These are phyloP conservation scores for Pythium rishiriense DNA, from an alignment of 352 stramenopile species.

Conservation along the genomic window DNA sequence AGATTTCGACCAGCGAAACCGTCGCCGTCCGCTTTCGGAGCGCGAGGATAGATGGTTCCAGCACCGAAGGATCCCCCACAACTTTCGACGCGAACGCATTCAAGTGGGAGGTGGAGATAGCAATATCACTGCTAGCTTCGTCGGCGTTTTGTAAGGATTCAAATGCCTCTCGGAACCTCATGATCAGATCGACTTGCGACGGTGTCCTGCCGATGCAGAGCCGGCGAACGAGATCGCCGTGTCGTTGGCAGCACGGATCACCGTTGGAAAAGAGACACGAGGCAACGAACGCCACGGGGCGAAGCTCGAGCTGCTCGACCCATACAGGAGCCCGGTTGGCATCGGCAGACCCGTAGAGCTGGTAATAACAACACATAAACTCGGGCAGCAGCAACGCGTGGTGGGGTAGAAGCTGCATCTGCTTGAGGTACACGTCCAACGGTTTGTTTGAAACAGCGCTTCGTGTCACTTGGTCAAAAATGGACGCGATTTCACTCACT, in stretches of 20 bases:
- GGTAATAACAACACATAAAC: slow-evolving; percentile 71
- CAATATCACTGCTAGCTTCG: not conserved
- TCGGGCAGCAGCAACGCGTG: slow-evolving; percentile 56
- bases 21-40: slow-evolving; percentile 47
- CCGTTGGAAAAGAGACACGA: slow-evolving; percentile 72
- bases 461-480: slow-evolving; percentile 47
- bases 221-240: slow-evolving; percentile 58
- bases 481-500: slow-evolving; percentile 37
- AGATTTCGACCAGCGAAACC: slow-evolving; percentile 64
- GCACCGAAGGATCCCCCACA: slow-evolving; percentile 34
- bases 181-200: slow-evolving; percentile 55
- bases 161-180: slow-evolving; percentile 65
- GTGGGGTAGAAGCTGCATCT: slow-evolving; percentile 47
- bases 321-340: slow-evolving; percentile 19
- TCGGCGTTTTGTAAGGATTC: slow-evolving; percentile 31
- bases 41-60: slow-evolving; percentile 41
- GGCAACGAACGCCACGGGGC: slow-evolving; percentile 57
- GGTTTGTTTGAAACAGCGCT: slow-evolving; percentile 46
- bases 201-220: slow-evolving; percentile 59
- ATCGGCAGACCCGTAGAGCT: slow-evolving; percentile 51
- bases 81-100: slow-evolving; percentile 48
- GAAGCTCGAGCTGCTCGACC: slow-evolving; percentile 43
- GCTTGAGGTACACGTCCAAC: slow-evolving; percentile 57
- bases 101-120: slow-evolving; percentile 47
- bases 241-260: slow-evolving; percentile 42